Evolutionary conservation across 768 basidiomycete genomes (phyloP), one percentile per base, ranked within the genome.

Genomic region (Calocybe indica): DNA sequence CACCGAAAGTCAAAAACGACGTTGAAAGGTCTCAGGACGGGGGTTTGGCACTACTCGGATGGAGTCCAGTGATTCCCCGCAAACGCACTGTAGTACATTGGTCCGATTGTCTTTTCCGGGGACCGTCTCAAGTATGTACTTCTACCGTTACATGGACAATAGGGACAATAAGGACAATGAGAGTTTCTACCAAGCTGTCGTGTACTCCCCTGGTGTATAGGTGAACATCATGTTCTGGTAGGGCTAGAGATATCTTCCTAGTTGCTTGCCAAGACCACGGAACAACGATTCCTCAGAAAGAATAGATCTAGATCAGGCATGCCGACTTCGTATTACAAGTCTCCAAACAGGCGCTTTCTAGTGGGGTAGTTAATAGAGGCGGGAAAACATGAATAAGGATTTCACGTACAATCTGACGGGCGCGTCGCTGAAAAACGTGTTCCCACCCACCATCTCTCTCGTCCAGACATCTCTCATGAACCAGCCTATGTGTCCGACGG

Each of bases 401-500:
- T 32, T 2, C 7, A 78, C 88, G 70, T 58, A 91, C 89, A 92
- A 55, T 44, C 71, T 52, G 13, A 73, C 69, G 4, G 89, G 89
- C 0, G 89, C 79, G 46, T 90, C 83, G 52, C 79, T 89, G 52
- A 90, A 75, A 15, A 85, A 59, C 0, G 80, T 82, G 50, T 74
- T 73, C 0, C 88, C 87, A 10, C 89, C 90, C 2, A 82, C 63
- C 85, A 92, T 88, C 66, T 92, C 89, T 47, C 89, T 69, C n/a
- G 79, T 76, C 89, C 90, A 92, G 0, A 91, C 90, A 52, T 92
- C 89, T 37, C 87, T 70, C 59, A 91, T 55, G 64, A 90, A 90
- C 87, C 87, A 90, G 8, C 84, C 84, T 13, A 91, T 67, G 59
- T 93, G 89, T 1, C 92, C 92, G 0, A 94, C 92, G 0, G 83